Evolutionary conservation across 2,329 filamentous ascomycete genomes (phyloP), one percentile per base, ranked within the genome.

Genomic region (Colletotrichum sp.): DNA sequence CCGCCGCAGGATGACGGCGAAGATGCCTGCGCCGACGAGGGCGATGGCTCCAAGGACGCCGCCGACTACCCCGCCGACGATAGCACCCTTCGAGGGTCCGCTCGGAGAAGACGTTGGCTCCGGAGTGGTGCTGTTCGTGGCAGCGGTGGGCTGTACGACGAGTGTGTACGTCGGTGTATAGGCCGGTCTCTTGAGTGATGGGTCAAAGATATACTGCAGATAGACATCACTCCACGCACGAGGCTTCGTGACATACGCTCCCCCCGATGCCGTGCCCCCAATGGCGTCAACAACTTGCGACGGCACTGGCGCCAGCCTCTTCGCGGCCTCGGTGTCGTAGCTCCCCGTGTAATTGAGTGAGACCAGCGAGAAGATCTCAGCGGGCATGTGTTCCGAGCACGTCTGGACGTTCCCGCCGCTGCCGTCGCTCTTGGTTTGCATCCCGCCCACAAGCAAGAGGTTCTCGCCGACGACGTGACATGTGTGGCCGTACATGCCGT

Each of bases 221-320:
- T 81, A 80, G 7, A 77, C 28, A 64, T 81, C 79, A 39, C 76
- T 78, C 80, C 80, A 81, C 2, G 68, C 36, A 6, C 71, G 39
- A 21, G 80, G 79, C 4, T 39, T 71, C 6, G 57, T 75, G 18
- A 77, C 77, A 77, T 72, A 52, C 2, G 88, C 78, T 84, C 85
- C 80, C 79, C 86, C 74, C 81, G 82, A 69, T 80, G 81, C 57
- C 83, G 85, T 71, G 80, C 86, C 66, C 84, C 85, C 81, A 86
- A 87, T 79, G 86, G 85, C 76, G 85, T 86, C 77, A 87, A 87
- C 81, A 84, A 85, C 77, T 86, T 86, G 81, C 88, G 89, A 82
- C 86, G 85, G 80, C 81, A 88, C 81, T 86, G 87, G 81, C 84
- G 86, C 55, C 79, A 82, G 5, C 7, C 78, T 67, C 15, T 57